Conservation (phyloP, 78 protist species). For the Dictyostelium purpureum region DNA sequence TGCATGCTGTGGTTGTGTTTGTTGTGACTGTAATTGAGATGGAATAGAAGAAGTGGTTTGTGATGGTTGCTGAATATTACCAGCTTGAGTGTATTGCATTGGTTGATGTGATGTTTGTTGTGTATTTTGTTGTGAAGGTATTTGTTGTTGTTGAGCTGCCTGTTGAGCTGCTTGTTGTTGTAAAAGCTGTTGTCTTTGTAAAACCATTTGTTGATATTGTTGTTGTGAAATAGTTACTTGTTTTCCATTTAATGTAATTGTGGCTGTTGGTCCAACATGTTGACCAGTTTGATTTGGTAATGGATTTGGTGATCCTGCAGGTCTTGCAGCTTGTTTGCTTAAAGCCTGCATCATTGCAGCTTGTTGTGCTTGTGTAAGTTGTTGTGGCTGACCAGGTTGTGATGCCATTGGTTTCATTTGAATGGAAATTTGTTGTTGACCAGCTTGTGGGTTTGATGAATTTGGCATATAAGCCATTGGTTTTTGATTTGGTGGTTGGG, state of each 20-base stretch:
- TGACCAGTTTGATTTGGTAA: background rate
- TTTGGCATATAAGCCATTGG: background rate
- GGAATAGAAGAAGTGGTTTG: background rate
- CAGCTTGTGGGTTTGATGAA: background rate
- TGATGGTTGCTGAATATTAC: background rate
- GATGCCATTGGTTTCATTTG: background rate
- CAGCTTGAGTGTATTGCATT: background rate
- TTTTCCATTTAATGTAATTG: background rate
- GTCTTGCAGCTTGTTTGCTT: too few relatives aligned
- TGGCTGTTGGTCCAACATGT: too few relatives aligned
- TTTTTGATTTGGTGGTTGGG: background rate
- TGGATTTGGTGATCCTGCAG: background rate
- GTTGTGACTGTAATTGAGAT: background rate
- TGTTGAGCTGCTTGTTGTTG: background rate
- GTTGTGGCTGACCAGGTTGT: background rate
- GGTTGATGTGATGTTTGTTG: background rate
- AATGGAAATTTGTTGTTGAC: conserved; percentile 1
- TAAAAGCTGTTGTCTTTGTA: background rate
- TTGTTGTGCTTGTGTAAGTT: background rate
- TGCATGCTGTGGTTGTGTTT: background rate
- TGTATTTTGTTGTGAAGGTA: background rate
- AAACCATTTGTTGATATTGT: background rate
- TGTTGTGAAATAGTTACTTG: background rate
- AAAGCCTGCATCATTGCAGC: background rate
- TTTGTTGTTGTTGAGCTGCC: background rate